A percentile compares a stretch with the other conserved stretches of the same genome.
Conservation (phyloP, 495 filamentous ascomycete species). For the Rhypophila decipiens region DNA sequence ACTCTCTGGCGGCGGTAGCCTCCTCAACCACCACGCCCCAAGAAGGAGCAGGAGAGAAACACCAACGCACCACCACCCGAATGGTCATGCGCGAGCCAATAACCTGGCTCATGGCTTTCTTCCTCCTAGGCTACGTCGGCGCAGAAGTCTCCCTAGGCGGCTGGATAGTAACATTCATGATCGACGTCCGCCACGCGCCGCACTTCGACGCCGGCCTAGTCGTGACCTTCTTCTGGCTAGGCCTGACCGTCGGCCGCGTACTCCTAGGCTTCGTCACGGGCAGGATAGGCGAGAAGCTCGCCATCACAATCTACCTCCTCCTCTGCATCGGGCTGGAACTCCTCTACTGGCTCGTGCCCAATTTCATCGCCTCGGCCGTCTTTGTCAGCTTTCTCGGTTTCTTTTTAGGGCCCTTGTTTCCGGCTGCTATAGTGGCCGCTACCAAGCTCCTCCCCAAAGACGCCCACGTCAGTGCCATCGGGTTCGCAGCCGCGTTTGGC, state of each 20-base stretch:
- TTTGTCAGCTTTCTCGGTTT: slow-evolving; percentile 71
- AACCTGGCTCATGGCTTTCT: slow-evolving; percentile 71
- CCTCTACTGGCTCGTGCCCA: slow-evolving; percentile 77
- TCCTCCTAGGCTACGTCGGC: slow-evolving; percentile 76
- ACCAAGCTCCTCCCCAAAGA: slow-evolving; percentile 74
- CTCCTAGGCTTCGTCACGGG: slow-evolving; percentile 62
- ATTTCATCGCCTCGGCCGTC: slow-evolving; percentile 65
- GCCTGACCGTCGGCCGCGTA: slow-evolving; percentile 71
- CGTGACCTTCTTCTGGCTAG: slow-evolving; percentile 79
- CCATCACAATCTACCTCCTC: slow-evolving; percentile 52
- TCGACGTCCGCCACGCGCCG: slow-evolving; percentile 64
- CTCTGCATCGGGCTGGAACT: slow-evolving; percentile 64
- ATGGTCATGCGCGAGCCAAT: slow-evolving; percentile 32
- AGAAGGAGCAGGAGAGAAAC: no score
- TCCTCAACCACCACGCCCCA: no score
- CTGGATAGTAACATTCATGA: slow-evolving; percentile 85
- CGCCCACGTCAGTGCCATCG: slow-evolving; percentile 74
- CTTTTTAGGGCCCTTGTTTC: slow-evolving; percentile 75
- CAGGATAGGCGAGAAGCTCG: slow-evolving; percentile 65
- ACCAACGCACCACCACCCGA: slow-evolving; percentile 34
- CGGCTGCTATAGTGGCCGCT: slow-evolving; percentile 69
- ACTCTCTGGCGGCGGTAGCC: slow-evolving; percentile 31
- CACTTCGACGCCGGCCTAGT: slow-evolving; percentile 69
- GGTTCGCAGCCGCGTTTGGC: slow-evolving; percentile 78
- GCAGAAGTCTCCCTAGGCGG: slow-evolving; percentile 80